phyloP scores from a whole-genome alignment of 2,329 filamentous ascomycete genomes.

The Diaporthe sp. region DNA sequence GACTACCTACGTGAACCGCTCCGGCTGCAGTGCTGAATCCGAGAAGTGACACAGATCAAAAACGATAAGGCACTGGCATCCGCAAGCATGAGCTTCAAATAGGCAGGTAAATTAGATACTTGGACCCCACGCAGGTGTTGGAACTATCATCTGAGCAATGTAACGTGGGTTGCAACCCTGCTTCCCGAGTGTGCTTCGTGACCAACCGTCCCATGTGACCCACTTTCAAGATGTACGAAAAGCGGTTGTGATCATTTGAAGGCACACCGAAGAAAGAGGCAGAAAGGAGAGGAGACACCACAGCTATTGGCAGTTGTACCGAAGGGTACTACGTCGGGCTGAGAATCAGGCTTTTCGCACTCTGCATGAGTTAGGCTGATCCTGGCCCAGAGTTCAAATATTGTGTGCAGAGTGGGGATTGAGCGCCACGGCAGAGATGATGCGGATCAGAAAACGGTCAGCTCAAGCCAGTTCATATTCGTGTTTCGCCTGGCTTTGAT shows the following conservation, averaged over 20 bases:
- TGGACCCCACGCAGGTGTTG: neutral
- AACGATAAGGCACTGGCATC: neutral
- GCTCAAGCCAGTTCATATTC: neutral
- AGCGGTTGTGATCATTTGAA: neutral
- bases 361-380: neutral
- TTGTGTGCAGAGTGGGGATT: neutral
- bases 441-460: neutral
- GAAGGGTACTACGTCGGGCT: neutral
- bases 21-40: neutral
- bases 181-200: neutral
- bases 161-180: constrained; percentile 11
- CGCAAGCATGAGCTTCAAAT: neutral
- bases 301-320: neutral
- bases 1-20: neutral
- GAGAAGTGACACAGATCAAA: neutral
- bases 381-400: neutral
- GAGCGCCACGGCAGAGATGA: neutral
- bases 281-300: neutral
- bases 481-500: neutral
- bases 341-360: neutral
- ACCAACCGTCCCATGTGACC: neutral
- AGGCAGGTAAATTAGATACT: neutral
- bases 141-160: constrained; percentile 3
- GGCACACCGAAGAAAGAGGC: neutral
- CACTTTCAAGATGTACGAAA: neutral